Base-by-base conservation (phyloP, 371 early-diverging fungal species). In the Zopfochytrium polystomum region DNA sequence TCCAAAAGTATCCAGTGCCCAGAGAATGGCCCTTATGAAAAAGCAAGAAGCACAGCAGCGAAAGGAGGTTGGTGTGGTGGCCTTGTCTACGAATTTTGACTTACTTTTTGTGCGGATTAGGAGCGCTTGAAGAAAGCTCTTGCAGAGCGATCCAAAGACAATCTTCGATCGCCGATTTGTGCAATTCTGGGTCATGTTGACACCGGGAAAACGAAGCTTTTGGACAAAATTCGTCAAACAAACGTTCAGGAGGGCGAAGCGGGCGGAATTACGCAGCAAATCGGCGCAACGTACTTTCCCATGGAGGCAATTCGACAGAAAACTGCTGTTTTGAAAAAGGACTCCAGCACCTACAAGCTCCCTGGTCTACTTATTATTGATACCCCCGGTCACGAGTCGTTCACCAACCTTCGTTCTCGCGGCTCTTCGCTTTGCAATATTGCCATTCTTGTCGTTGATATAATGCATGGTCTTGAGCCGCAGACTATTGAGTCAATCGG, bases 181-280 rank as follows among this genome's bases (percentile, higher is more conserved):
- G 93, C 94, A 84, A 98, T 99, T 81, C 81, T 99, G 52, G 99
- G 99, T 55, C 99, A 99, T 85, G 99, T 99, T 71, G 99, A 99
- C 79, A 98, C 99, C 20, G 99, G 98, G 59, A 88, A 87, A 70
- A 99, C 99, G 38, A 99, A 99, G 75, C 78, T 99, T 52, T 83
- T 99, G 57, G 99, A 99, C 83, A 98, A 98, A 85, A 92, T 99
- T 75, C 88, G 99, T 63, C 99, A 99, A 73, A 98, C 99, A 45
- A 97, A 99, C 77, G 99, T 99, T 23, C 99, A 99, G 80, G 99
- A 93, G 65, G 93, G 94, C 62, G 99, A 99, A 87, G 99, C 99
- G 52, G 99, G 99, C 69, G 99, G 99, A 77, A 99, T 99, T 74
- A 99, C 99, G 30, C 99, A 99, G 79, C 99, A 99, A 74, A 99